phyloP scores from a whole-genome alignment of 495 filamentous ascomycete species.

The Hypoxylon trugodes region DNA sequence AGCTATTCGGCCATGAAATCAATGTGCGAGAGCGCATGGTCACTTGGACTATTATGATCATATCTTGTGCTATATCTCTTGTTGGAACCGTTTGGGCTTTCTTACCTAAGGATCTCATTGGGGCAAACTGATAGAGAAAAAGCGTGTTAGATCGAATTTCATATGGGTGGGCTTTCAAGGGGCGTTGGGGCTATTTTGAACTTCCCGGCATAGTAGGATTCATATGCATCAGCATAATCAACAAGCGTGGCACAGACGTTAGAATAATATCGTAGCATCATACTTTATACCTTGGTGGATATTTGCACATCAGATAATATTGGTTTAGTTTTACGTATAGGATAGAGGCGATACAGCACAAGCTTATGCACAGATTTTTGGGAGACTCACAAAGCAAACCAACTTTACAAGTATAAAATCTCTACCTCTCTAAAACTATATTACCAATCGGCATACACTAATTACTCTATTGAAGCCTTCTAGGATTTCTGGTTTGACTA shows the following conservation, averaged over 20 bases:
- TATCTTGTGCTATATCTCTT: constrained; percentile 72
- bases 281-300: no score
- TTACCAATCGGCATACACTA: no score
- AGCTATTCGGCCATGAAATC: constrained; percentile 87
- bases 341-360: no score
- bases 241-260: neutral
- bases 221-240: neutral
- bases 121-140: constrained; percentile 43
- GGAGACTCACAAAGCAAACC: no score
- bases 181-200: neutral
- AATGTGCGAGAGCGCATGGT: constrained; percentile 67
- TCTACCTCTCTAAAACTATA: no score
- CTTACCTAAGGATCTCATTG: constrained; percentile 72
- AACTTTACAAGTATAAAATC: no score
- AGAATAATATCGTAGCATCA: constrained; percentile 5
- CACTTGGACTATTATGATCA: constrained; percentile 73
- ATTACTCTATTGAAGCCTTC: no score
- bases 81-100: constrained; percentile 89
- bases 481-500: no score
- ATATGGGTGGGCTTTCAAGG: neutral
- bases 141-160: neutral
- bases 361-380: no score
- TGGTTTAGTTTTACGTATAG: no score
- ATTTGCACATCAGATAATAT: no score
- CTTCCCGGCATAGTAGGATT: neutral